Conservation (phyloP, 345 rosid genomes). For the Populus davidiana region DNA sequence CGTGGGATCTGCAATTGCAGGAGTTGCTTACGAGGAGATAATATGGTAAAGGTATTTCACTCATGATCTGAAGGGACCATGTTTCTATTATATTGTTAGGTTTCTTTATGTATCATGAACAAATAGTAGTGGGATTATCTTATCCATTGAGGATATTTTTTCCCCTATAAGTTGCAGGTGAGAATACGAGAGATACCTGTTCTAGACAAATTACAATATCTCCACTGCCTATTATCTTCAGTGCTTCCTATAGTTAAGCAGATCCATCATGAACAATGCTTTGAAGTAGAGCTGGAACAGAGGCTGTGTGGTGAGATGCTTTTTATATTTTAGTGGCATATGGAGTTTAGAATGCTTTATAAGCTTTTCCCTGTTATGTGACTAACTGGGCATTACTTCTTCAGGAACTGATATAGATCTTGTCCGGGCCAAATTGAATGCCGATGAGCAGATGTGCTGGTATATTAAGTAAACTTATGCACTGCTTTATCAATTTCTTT, state of each 20-base stretch:
- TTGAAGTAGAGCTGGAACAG: conserved; percentile 83
- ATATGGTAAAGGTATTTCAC: conserved; percentile 69
- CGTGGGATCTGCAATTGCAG: conserved; percentile 89
- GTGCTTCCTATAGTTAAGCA: conserved; percentile 86
- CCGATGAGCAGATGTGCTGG: conserved; percentile 99
- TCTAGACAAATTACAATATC: conserved; percentile 82
- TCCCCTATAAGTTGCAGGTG: conserved; percentile 47
- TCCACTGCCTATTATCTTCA: conserved; percentile 66
- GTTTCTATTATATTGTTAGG: not conserved
- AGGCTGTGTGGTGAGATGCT: conserved; percentile 62
- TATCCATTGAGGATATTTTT: conserved; percentile 9
- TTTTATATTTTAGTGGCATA: conserved; percentile 12
- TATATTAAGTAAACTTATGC: conserved; percentile 25
- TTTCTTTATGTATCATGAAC: conserved; percentile 1
- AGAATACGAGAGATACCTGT: conserved; percentile 74
- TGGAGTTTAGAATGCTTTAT: not conserved
- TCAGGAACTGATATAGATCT: conserved; percentile 78
- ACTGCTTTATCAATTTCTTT: conserved; percentile 7
- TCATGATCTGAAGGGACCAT: not conserved
- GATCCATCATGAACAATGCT: conserved; percentile 82
- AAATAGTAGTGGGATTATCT: not conserved
- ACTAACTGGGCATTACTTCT: conserved; percentile 13
- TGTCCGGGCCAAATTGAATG: conserved; percentile 75
- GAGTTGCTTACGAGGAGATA: conserved; percentile 78
- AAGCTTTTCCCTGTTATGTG: not conserved